Evolutionary conservation across 108 stramenopile genomes (phyloP), one percentile per base, ranked within the genome.

Genomic region (Poteriospumella lacustris): DNA sequence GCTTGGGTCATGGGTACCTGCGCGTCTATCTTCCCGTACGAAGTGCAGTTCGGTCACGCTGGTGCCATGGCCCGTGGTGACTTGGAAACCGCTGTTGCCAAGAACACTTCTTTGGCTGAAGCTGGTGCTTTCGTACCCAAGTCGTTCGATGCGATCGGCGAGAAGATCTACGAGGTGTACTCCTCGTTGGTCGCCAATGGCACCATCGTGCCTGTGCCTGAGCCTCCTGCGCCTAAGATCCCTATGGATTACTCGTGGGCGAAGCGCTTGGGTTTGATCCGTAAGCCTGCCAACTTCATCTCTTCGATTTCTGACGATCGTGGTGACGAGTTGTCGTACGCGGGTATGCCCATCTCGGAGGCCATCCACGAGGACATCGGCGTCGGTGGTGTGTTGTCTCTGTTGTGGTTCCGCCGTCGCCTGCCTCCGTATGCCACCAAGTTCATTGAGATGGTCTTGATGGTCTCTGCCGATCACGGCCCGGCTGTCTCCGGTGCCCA

Each of bases 1-100:
- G 93, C 92, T 12, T 94, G 93, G 93, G 92, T 92, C 76, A 94
- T 94, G 60, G 93, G 93, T 28, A 94, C 93, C 1, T 94, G 93
- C 42, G 92, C 93, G 1, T 89, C 90, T 31, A 90, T 91, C 68
- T 94, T 94, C 82, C 86, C 90, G 26, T 93, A 89, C 69, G 93
- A 94, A 76, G 93, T 94, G 15, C 93, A 94, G 70, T 94, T 94
- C 79, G 93, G 93, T 26, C 93, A 94, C 80, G 93, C 93, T 31
- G 93, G 93, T 43, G 93, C 93, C 9, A 79, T 91, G 26, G 93
- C 93, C 0, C 81, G 89, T n/a, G 91, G 89, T 1, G 75, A 88
- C 56, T 75, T 86, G 59, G 92, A 94, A 79, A 92, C 92, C 1
- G 92, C 93, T 0, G 79, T 77, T n/a, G 92, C 90, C 47, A 94